Percentiles rank a stretch among this genome's conserved stretches.
Conservation (phyloP, 169 alveolate genomes). For the Sarcocystis neurona region DNA sequence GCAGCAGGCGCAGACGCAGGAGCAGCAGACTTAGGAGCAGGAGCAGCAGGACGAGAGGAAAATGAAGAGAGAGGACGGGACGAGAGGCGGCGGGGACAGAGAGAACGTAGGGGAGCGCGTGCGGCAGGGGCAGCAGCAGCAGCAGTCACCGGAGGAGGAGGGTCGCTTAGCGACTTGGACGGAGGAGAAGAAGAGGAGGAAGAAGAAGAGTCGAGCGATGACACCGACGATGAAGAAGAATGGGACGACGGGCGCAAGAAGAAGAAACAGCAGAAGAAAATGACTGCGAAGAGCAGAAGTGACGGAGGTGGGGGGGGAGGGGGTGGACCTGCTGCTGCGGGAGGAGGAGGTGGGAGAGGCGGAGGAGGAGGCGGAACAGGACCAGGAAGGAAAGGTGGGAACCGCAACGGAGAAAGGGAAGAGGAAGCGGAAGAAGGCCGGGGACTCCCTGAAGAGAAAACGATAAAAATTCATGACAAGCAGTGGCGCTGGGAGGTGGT, state of each 20-base stretch:
- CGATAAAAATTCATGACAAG: constrained; percentile 68
- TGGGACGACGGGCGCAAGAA: constrained; percentile 14
- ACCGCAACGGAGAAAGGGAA: constrained; percentile 33
- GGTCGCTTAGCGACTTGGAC: not conserved
- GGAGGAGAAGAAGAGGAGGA: not conserved
- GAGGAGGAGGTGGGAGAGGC: too few species aligned
- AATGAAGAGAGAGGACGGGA: too few species aligned
- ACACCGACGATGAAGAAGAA: constrained; percentile 5
- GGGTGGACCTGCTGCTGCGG: too few species aligned
- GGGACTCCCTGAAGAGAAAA: constrained; percentile 19
- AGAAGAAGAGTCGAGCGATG: not conserved
- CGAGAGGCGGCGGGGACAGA: not conserved
- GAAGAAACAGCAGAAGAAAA: constrained; percentile 2
- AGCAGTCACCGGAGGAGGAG: constrained; percentile 5
- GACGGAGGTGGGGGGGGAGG: not conserved
- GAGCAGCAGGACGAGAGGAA: not conserved
- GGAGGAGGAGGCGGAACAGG: too few species aligned
- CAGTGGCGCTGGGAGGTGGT: constrained; percentile 86
- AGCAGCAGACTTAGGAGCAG: not conserved
- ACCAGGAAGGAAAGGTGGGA: too few species aligned
- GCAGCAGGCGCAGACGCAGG: not conserved
- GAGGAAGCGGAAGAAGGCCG: constrained; percentile 35
- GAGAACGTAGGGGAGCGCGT: not conserved
- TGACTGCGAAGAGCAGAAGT: constrained; percentile 14
- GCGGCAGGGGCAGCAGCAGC: not conserved